Evolutionary conservation across 2,329 filamentous ascomycete genomes (phyloP).

Genomic region (Diaporthe ampelina): DNA sequence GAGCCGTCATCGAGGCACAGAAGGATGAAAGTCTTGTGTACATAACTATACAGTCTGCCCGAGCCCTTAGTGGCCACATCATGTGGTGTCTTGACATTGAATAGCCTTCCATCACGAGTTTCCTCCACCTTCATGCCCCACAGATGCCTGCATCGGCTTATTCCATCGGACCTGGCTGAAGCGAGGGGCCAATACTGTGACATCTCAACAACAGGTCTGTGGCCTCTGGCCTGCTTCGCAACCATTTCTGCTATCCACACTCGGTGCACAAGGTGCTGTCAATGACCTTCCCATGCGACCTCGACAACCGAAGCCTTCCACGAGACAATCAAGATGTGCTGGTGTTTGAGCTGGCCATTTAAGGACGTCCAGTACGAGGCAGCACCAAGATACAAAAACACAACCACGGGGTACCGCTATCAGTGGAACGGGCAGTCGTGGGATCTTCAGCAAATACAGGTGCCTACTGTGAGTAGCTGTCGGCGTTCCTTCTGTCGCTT

Average conservation of each 20-base stretch:
- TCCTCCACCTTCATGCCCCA: background rate
- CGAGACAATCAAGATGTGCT: constrained; percentile 60
- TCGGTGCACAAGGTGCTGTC: background rate
- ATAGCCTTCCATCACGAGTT: background rate
- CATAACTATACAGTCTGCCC: background rate
- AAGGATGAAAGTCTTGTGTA: background rate
- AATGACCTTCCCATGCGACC: background rate
- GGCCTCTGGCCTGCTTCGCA: background rate
- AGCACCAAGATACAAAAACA: constrained; percentile 50
- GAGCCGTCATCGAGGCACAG: background rate
- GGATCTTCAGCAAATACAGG: constrained; percentile 52
- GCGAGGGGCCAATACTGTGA: background rate
- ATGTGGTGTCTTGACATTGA: background rate
- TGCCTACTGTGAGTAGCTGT: constrained; percentile 51
- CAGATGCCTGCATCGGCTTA: background rate
- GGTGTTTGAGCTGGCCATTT: constrained; percentile 63
- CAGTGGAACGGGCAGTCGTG: constrained; percentile 57
- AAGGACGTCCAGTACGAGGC: constrained; percentile 63
- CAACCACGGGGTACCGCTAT: constrained; percentile 51
- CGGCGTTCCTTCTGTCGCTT: constrained; percentile 25
- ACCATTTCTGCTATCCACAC: background rate
- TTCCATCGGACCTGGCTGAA: background rate
- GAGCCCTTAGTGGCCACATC: too few species aligned
- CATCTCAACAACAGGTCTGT: background rate
- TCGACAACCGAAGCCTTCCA: background rate